Base-by-base conservation (phyloP, 2,329 filamentous ascomycete genomes). In the Botryosphaeria dothidea region DNA sequence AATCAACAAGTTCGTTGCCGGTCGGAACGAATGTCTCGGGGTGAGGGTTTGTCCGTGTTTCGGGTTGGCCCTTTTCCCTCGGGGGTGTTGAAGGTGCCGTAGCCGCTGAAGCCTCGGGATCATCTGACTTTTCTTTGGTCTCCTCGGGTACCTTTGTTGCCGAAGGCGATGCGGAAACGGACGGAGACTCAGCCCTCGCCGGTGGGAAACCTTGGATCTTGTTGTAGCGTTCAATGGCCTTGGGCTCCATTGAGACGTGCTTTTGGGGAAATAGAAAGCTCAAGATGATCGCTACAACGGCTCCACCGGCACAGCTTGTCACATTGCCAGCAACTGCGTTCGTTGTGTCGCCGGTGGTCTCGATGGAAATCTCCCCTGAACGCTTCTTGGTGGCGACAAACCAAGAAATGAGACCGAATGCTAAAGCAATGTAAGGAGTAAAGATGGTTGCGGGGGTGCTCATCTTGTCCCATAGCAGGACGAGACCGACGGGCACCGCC, bases 391-490 rank as follows among this genome's bases (percentile, higher is more conserved):
- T 81, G 0, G 80, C 80, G 8, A 81, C 80, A 0, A 87, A 75
- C 84, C 84, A 86, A 25, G 84, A 82, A 0, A 78, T 80, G 11
- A 86, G 76, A 0, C 84, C 84, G 0, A 83, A 84, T 0, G 75
- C 76, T 66, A 86, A 77, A 0, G 84, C 84, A 0, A 86, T 70
- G 0, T 85, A 68, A 0, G 85, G 83, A 0, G 83, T 78, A 3
- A 83, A 71, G 15, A 85, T 80, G 0, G 84, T 83, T 0, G 84
- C 84, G 0, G 74, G 71, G 54, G 76, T 81, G 57, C 78, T 84
- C 70, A 85, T 83, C 13, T 77, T 77, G 41, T 77, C 77, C 83
- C 84, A 86, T 0, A 86, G 74, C n/a, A 86, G 80, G 0, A 83
- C 83, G 64, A 85, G 84, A 0, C 79, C 77, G 4, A 83, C 85